Evolutionary conservation across 805 yeast genomes (phyloP).

Genomic region (Yamadazyma paraphyllophila): DNA sequence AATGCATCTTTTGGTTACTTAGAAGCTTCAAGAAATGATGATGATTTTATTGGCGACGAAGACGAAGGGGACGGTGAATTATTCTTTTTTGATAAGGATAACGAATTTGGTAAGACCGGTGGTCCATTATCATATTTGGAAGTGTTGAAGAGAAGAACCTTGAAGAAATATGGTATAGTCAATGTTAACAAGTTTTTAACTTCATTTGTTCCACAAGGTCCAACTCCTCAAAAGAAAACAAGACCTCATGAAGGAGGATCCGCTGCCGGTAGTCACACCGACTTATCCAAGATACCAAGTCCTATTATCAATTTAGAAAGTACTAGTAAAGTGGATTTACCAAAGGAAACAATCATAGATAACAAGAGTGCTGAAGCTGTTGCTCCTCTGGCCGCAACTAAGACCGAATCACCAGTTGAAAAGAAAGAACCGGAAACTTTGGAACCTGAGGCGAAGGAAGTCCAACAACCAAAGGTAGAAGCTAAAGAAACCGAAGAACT

Average conservation of each 20-base stretch:
- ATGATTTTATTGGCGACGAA: slow-evolving; percentile 43
- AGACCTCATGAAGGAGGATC: slow-evolving; percentile 12
- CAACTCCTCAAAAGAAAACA: neutral
- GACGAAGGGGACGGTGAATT: slow-evolving; percentile 47
- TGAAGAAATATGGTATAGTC: slow-evolving; percentile 38
- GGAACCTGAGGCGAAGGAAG: slow-evolving; percentile 5
- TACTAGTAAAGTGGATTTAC: slow-evolving; percentile 29
- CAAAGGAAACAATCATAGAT: slow-evolving; percentile 44
- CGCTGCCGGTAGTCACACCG: slow-evolving; percentile 11
- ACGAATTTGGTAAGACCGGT: slow-evolving; percentile 30
- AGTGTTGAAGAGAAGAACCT: slow-evolving; percentile 40
- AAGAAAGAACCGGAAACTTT: slow-evolving; percentile 5
- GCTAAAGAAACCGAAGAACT: slow-evolving; percentile 1
- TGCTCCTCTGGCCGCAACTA: neutral
- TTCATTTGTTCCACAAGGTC: slow-evolving; percentile 34
- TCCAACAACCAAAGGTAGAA: neutral
- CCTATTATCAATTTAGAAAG: slow-evolving; percentile 29
- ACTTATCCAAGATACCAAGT: slow-evolving; percentile 13
- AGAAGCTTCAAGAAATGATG: slow-evolving; percentile 35
- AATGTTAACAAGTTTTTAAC: slow-evolving; percentile 34
- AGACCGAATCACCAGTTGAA: neutral
- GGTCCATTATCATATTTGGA: slow-evolving; percentile 40
- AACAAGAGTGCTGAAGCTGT: slow-evolving; percentile 12
- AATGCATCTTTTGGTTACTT: slow-evolving; percentile 36
- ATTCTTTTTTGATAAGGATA: slow-evolving; percentile 33